A percentile compares a stretch with the other conserved stretches of the same genome.
phyloP scores from a whole-genome alignment of 371 early-diverging fungal genomes.

The Gilbertella persicaria region DNA sequence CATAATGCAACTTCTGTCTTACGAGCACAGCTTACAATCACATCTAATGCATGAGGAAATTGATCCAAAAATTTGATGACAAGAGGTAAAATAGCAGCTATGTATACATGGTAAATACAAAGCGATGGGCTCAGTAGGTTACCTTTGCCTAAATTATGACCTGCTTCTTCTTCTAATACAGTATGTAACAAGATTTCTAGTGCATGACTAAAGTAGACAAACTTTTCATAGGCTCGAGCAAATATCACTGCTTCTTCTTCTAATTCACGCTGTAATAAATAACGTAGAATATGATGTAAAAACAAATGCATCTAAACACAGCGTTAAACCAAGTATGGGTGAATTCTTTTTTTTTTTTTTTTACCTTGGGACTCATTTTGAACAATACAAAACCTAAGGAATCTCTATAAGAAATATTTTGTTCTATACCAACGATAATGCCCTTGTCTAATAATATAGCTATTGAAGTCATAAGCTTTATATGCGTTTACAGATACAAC shows the following conservation, averaged over 20 bases:
- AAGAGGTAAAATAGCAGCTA: conserved; percentile 59
- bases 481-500: conserved; percentile 2
- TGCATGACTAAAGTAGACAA: conserved; percentile 83
- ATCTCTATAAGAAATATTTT: conserved; percentile 58
- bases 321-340: neutral
- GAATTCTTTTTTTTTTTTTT: neutral
- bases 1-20: conserved; percentile 92
- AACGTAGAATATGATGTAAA: conserved; percentile 69
- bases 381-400: conserved; percentile 64
- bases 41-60: conserved; percentile 76
- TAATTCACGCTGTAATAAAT: conserved; percentile 54
- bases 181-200: conserved; percentile 85
- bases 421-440: conserved; percentile 79
- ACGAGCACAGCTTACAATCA: conserved; percentile 86
- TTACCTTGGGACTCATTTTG: conserved; percentile 71
- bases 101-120: neutral
- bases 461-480: conserved; percentile 18
- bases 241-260: conserved; percentile 66
- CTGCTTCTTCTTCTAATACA: conserved; percentile 80
- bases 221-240: conserved; percentile 64
- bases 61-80: conserved; percentile 74
- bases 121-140: too few relatives aligned
- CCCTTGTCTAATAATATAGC: conserved; percentile 78
- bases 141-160: conserved; percentile 36
- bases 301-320: conserved; percentile 72